These are phyloP conservation scores for Hermanozyma aechmeae DNA, from an alignment of 805 yeast genomes.

Conservation along the genomic window DNA sequence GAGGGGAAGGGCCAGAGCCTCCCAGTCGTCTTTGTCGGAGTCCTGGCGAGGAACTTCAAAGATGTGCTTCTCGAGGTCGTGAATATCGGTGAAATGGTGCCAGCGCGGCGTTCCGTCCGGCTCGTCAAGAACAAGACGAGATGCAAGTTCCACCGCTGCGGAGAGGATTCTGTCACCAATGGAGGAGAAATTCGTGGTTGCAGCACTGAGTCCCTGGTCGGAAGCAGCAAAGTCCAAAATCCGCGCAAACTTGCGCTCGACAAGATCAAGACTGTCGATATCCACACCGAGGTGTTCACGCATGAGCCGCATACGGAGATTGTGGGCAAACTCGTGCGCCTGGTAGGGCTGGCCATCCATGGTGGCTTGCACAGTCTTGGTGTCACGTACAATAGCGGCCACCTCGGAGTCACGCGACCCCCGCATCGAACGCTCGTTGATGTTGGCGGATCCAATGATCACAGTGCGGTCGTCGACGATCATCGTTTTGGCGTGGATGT, in stretches of 20 bases:
- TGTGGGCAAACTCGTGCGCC: slow-evolving; percentile 85
- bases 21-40: slow-evolving; percentile 12
- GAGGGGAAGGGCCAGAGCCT: slow-evolving; percentile 29
- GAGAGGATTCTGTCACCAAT: slow-evolving; percentile 34
- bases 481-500: slow-evolving; percentile 88
- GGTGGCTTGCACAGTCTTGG: slow-evolving; percentile 52
- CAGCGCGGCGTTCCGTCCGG: slow-evolving; percentile 41
- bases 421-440: slow-evolving; percentile 92
- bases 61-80: slow-evolving; percentile 1
- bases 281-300: slow-evolving; percentile 94
- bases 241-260: slow-evolving; percentile 59
- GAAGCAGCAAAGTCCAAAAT: slow-evolving; percentile 39
- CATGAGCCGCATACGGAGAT: slow-evolving; percentile 84
- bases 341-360: slow-evolving; percentile 79
- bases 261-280: slow-evolving; percentile 74
- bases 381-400: slow-evolving; percentile 81
- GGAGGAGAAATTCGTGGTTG: slow-evolving; percentile 32
- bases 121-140: slow-evolving; percentile 53
- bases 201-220: slow-evolving; percentile 30
- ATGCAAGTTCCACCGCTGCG: slow-evolving; percentile 67
- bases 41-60: slow-evolving; percentile 2
- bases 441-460: slow-evolving; percentile 94
- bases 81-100: slow-evolving; percentile 20
- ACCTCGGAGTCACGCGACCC: slow-evolving; percentile 93
- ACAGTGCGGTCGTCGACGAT: slow-evolving; percentile 91